These are phyloP conservation scores for Halteria grandinella DNA, from an alignment of 73 alveolate species.

Conservation along the genomic window DNA sequence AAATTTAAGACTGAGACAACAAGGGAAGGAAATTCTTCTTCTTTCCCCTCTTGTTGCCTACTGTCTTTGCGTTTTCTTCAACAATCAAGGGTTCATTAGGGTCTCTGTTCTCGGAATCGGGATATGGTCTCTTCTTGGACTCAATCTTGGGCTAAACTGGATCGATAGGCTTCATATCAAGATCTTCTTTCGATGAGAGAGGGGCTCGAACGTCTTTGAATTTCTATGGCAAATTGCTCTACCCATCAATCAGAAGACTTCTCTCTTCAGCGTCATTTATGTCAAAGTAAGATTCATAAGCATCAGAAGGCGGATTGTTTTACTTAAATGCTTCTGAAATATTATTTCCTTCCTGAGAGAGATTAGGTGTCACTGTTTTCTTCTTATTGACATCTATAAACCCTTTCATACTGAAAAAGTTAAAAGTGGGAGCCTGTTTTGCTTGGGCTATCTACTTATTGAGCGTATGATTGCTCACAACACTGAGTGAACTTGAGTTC, in stretches of 20 bases:
- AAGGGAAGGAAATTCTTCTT: too few species aligned
- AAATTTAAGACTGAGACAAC: too few species aligned
- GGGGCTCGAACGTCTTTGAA: not conserved
- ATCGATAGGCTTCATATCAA: not conserved
- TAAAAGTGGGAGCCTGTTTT: too few species aligned
- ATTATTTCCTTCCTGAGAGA: not conserved
- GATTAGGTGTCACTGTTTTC: not conserved
- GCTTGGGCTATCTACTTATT: too few species aligned
- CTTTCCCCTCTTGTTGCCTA: too few species aligned
- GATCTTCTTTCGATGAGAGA: not conserved
- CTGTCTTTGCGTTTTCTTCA: too few species aligned
- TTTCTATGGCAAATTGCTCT: not conserved
- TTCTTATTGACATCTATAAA: not conserved
- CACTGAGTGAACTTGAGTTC: too few species aligned
- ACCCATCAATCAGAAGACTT: not conserved
- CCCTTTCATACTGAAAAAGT: conserved; percentile 1
- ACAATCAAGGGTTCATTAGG: too few species aligned
- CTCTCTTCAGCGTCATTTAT: not conserved
- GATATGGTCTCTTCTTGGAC: not conserved
- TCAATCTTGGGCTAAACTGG: not conserved
- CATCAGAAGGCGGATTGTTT: not conserved
- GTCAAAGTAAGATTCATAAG: conserved; percentile 1
- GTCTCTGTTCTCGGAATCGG: too few species aligned
- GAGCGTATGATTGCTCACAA: too few species aligned
- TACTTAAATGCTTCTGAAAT: not conserved